Evolutionary conservation across 2,329 filamentous ascomycete genomes (phyloP), one percentile per base, ranked within the genome.

Genomic region (Cadophora malorum): DNA sequence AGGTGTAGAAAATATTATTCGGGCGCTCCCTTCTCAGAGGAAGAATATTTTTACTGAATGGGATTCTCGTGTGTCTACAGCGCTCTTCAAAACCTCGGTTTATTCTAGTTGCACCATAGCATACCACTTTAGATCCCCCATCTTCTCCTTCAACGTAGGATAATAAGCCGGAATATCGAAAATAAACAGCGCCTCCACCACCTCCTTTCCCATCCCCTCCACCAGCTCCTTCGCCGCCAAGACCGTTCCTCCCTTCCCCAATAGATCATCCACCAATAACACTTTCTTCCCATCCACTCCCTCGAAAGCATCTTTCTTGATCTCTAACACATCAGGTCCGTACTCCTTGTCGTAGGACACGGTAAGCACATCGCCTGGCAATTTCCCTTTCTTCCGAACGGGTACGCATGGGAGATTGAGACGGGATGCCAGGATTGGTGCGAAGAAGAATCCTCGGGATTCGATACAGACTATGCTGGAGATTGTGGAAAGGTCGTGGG

Each of bases 341-440:
- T 98, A 98, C 81, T 98, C 95, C 85, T 98, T 98, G 81, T 93
- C 83, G 80, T 93, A 98, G 74, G 86, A 86, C 74, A 93, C 92
- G 56, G 91, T 95, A 77, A 91, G 89, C 77, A 91, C 93, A 66
- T 91, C 89, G 38, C 95, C 95, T 3, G 95, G 95, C 75, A 98
- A 86, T 86, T 98, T 98, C 79, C 95, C 95, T 85, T 90, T 83
- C 86, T 98, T 98, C 78, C 95, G 87, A 71, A 97, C 93, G 16
- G 95, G 93, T 68, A 96, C 93, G 79, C 97, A 97, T 71, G 88
- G 88, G 38, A 93, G 91, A 73, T 90, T 90, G 68, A 97, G 84
- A 69, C 89, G 86, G 79, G 97, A 83, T 55, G 95, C 95, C 72
- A 98, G 85, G 67, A 90, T 89, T 47, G 95, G 95, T 12, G 94